These are phyloP conservation scores for Phylloporus rhodoxanthus DNA, from an alignment of 768 basidiomycete genomes.

Conservation along the genomic window DNA sequence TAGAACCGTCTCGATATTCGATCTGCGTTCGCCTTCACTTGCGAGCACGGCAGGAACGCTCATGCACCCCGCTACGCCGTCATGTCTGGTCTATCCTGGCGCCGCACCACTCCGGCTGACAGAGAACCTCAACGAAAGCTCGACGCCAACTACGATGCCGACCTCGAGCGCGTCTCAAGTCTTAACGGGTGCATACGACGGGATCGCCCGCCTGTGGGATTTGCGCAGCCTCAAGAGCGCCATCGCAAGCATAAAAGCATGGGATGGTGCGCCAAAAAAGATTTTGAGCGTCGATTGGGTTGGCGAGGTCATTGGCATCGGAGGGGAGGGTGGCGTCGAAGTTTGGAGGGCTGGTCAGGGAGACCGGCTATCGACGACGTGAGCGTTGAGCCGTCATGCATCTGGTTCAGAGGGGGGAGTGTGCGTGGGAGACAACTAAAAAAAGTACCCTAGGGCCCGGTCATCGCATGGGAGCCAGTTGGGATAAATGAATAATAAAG, in stretches of 20 bases:
- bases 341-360: conserved; percentile 50
- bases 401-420: background rate
- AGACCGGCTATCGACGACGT: conserved; percentile 9
- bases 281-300: conserved; percentile 57
- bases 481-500: no score
- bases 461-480: no score
- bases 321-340: conserved; percentile 60
- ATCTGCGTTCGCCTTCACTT: conserved; percentile 49
- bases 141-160: background rate
- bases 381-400: background rate
- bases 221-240: conserved; percentile 61
- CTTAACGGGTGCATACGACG: conserved; percentile 73
- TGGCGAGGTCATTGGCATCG: conserved; percentile 49
- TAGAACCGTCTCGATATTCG: conserved; percentile 65
- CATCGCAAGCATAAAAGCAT: conserved; percentile 57
- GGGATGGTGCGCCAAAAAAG: conserved; percentile 48
- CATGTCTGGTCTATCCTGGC: conserved; percentile 42
- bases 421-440: no score
- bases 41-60: conserved; percentile 40
- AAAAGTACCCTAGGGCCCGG: no score
- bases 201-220: conserved; percentile 75
- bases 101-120: background rate
- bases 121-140: background rate
- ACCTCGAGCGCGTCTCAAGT: conserved; percentile 39
- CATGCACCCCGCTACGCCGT: conserved; percentile 60